phyloP scores from a whole-genome alignment of 139 green algal species.

The Chlamydomonas sp. region DNA sequence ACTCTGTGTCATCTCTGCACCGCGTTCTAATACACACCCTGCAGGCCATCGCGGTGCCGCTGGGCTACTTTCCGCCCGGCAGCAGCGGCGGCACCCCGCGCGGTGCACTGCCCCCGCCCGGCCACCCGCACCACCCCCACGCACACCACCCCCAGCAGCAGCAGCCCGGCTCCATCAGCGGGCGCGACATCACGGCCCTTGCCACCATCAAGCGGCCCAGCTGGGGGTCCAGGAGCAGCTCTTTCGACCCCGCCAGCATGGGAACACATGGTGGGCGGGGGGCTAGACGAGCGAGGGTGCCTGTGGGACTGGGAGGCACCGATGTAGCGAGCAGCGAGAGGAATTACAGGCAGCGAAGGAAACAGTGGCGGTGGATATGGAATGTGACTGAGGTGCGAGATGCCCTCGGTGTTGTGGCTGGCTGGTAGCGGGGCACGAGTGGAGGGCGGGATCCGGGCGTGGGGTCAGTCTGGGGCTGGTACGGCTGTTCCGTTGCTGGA shows the following conservation, averaged over 20 bases:
- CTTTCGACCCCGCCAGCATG: slow-evolving; percentile 12
- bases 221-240: slow-evolving; percentile 17
- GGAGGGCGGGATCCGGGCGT: too few species aligned
- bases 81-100: neutral
- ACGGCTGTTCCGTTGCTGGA: too few species aligned
- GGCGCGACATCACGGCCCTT: slow-evolving; percentile 26
- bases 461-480: too few species aligned
- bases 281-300: neutral
- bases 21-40: neutral
- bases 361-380: too few species aligned
- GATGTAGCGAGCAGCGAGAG: neutral
- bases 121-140: neutral
- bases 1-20: neutral
- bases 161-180: neutral
- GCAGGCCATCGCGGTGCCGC: slow-evolving; percentile 28
- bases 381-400: too few species aligned
- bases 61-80: slow-evolving; percentile 20
- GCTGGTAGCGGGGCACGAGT: too few species aligned
- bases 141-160: neutral
- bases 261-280: neutral
- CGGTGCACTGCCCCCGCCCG: neutral
- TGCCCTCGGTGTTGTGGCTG: too few species aligned
- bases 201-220: slow-evolving; percentile 30
- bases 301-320: neutral
- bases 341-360: too few species aligned